Evolutionary conservation across 176 grass and related monocot genomes (phyloP), one percentile per base, ranked within the genome.

Genomic region (Hordeum vulgare): DNA sequence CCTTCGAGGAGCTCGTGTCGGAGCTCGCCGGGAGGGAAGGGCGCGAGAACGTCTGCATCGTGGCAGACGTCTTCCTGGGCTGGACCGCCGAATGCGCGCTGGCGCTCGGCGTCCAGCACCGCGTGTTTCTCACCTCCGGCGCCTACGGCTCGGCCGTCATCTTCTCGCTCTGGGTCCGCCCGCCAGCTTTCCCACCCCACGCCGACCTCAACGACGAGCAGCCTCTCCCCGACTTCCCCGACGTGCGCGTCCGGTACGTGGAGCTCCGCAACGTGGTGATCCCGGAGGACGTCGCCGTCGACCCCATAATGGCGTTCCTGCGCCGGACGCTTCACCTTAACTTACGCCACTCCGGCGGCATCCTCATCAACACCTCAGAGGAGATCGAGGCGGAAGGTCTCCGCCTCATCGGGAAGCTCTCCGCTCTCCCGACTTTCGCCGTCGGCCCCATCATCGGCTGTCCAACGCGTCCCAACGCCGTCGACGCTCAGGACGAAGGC

Each of bases 341-440:
- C 26, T 79, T 86, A 56, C 4, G 9, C 1, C 41, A 61, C 33
- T 89, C 79, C 6, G 13, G 64, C 21, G 74, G 82, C 11, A 0
- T 89, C 47, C 42, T 92, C 51, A 2, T 86, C 65, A 90, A 90
- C 75, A 83, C 89, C 41, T 23, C 60, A 9, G 59, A 83, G 11
- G 88, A 87, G 84, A 78, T 90, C 40, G 88, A 90, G 66, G 18
- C 60, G 24, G 21, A 57, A 44, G 84, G 89, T n/a, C 49, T 90
- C 10, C 5, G 3, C 9, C 54, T 87, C 41, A 39, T 90, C 18
- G 18, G 73, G 80, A 87, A 76, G 39, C 61, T 72, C 65, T 77
- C 79, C 24, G 58, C 75, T 42, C 33, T 86, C 37, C 80, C 79
- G 4, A 60, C 85, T 12, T 75, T 80, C 21, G 34, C 83, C 3